Evolutionary conservation across 148 eudicot genomes (phyloP), one percentile per base, ranked within the genome.

Genomic region (Cornus florida): DNA sequence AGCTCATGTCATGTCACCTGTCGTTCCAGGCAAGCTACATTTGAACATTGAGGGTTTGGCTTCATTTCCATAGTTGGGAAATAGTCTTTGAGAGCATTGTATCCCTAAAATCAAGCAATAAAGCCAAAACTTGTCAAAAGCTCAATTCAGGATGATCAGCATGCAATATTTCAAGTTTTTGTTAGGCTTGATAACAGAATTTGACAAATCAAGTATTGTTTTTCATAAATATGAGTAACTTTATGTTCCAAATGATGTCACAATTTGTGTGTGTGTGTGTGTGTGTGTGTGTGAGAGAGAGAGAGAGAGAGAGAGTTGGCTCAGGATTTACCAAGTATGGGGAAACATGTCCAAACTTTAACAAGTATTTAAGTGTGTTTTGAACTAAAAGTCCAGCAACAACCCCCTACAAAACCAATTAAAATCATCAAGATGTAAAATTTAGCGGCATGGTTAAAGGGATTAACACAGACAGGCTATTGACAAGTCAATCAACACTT

Each of bases 11-110:
- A 33, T 39, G 8, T 20, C 84, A 93, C 98, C 94, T 95, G 98
- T 85, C 98, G 86, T 75, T 90, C 91, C 77, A 95, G 79, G 90
- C 98, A 95, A 69, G 98, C 92, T 81, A 88, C 80, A 86, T 95
- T 95, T 75, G 97, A 83, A 88, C 98, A 95, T 79, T 91, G 97
- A 38, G 88, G 81, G 83, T 95, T 95, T 82, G 98, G 98, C 88
- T 91, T 95, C 97, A 95, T 95, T 84, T 89, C 91, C 98, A 95
- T 95, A 11, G 98, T 95, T 59, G 98, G 98, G 70, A 95, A 95
- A 78, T 20, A 95, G 84, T 95, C 98, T 72, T 93, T 95, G 43
- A 95, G 90, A 69, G 98, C 94, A 85, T 91, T 95, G 78, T 95
- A 95, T 67, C 98, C 98, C 98, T 95, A 75, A 24, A 41, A 48